Percentiles rank a stretch among this genome's conserved stretches.
phyloP scores from a whole-genome alignment of 2,329 filamentous ascomycete species.

The Xylariomycetidae sp. region DNA sequence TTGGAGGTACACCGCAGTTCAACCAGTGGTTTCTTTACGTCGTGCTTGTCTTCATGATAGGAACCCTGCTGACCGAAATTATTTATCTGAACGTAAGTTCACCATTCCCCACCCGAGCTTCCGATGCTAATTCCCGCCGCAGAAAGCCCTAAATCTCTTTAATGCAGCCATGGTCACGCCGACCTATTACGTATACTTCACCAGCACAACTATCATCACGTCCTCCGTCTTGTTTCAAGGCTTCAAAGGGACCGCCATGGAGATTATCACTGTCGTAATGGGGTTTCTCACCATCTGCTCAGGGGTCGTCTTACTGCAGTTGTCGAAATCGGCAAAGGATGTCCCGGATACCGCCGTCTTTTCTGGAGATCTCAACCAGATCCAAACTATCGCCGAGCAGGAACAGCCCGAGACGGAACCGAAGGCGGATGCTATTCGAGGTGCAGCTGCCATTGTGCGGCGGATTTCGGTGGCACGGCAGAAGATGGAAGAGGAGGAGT shows the following conservation, averaged over 20 bases:
- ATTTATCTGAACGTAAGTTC: constrained; percentile 86
- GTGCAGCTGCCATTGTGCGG: constrained; percentile 80
- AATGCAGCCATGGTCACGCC: constrained; percentile 96
- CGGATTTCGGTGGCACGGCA: constrained; percentile 71
- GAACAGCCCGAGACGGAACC: constrained; percentile 96
- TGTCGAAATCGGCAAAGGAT: constrained; percentile 98
- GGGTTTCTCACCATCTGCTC: constrained; percentile 93
- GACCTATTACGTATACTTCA: constrained; percentile 99
- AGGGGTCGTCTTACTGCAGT: constrained; percentile 84
- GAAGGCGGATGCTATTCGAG: constrained; percentile 92
- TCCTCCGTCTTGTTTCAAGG: constrained; percentile 89
- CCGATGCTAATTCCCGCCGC: constrained; percentile 29
- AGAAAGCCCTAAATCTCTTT: constrained; percentile 98
- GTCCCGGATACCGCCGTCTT: constrained; percentile 92
- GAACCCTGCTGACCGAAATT: constrained; percentile 88
- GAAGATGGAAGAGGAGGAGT: constrained; percentile 76
- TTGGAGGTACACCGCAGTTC: constrained; percentile 77
- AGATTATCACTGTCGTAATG: constrained; percentile 85
- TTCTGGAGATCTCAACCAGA: constrained; percentile 87
- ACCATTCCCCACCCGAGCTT: background rate
- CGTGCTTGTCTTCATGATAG: constrained; percentile 81
- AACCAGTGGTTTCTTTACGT: constrained; percentile 98
- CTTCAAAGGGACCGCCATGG: constrained; percentile 78
- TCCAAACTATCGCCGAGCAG: constrained; percentile 90
- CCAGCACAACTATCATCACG: constrained; percentile 88